Conservation (phyloP, 2,329 filamentous ascomycete genomes). For the Trichoderma hamatum region DNA sequence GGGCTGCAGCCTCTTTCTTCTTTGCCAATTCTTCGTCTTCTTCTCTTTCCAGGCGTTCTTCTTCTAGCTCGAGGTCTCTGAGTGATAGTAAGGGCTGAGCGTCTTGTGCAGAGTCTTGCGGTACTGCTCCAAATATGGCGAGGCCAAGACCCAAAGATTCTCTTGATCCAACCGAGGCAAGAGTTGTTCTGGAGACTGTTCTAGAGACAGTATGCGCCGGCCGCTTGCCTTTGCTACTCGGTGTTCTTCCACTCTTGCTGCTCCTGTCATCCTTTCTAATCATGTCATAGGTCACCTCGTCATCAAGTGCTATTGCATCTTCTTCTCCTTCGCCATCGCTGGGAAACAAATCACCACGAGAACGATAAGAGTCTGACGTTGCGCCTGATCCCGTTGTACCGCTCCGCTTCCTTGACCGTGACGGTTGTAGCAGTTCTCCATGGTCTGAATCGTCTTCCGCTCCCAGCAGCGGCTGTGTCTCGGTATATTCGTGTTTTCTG, state of each 20-base stretch:
- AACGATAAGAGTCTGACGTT: conserved; percentile 84
- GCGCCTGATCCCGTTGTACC: conserved; percentile 77
- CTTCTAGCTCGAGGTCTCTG: conserved; percentile 57
- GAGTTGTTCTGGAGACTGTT: conserved; percentile 61
- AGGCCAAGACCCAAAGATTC: conserved; percentile 36
- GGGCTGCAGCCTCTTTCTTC: conserved; percentile 55
- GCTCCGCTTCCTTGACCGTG: conserved; percentile 62
- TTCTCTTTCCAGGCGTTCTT: conserved; percentile 53
- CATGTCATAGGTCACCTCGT: conserved; percentile 86
- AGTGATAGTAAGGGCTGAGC: conserved; percentile 49
- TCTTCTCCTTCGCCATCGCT: conserved; percentile 86
- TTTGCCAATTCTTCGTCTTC: conserved; percentile 58
- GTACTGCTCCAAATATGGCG: conserved; percentile 35
- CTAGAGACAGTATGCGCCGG: conserved; percentile 48
- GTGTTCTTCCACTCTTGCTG: conserved; percentile 61
- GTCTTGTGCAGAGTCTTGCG: conserved; percentile 42
- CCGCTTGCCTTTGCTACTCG: conserved; percentile 62
- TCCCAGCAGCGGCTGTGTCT: conserved; percentile 71
- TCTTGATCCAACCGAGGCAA: conserved; percentile 49
- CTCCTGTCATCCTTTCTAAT: conserved; percentile 76
- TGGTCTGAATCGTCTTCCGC: conserved; percentile 38
- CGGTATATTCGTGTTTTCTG: conserved; percentile 47
- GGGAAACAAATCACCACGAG: conserved; percentile 85
- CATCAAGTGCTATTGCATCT: conserved; percentile 88
- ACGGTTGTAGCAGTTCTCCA: conserved; percentile 35